Conservation (phyloP, 805 yeast species). For the Pichia nanzhaoensis region DNA sequence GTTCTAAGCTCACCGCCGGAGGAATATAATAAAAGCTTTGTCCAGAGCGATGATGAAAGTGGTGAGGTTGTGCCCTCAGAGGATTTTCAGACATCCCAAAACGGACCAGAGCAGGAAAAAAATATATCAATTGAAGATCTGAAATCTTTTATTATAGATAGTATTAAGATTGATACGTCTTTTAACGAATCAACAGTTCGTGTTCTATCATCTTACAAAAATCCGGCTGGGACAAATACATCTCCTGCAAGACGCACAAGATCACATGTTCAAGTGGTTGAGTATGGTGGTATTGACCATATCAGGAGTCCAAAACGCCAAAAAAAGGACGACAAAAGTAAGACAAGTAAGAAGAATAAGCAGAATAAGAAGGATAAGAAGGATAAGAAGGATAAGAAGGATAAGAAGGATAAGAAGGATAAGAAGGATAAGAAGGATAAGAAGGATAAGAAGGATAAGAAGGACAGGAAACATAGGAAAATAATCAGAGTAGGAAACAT, state of each 20-base stretch:
- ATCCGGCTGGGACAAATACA: background rate
- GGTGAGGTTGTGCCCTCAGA: background rate
- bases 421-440: background rate
- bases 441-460: background rate
- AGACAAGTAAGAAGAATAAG: background rate
- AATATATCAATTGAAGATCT: background rate
- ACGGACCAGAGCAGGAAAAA: background rate
- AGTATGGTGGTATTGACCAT: background rate
- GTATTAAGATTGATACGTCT: slow-evolving; percentile 3
- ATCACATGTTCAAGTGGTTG: background rate
- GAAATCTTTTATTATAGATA: slow-evolving; percentile 10
- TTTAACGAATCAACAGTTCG: background rate
- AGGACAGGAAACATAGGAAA: slow-evolving; percentile 1
- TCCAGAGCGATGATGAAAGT: background rate
- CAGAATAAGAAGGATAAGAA: background rate
- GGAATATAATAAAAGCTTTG: background rate
- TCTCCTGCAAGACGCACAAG: slow-evolving; percentile 2
- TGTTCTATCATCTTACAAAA: background rate
- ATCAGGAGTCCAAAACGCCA: background rate
- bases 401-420: background rate
- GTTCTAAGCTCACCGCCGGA: background rate
- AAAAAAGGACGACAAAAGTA: too few relatives aligned
- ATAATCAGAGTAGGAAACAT: background rate
- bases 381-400: background rate
- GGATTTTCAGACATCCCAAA: background rate